These are phyloP conservation scores for Fraxinus baroniana DNA, from an alignment of 305 asterid genomes.

Conservation along the genomic window DNA sequence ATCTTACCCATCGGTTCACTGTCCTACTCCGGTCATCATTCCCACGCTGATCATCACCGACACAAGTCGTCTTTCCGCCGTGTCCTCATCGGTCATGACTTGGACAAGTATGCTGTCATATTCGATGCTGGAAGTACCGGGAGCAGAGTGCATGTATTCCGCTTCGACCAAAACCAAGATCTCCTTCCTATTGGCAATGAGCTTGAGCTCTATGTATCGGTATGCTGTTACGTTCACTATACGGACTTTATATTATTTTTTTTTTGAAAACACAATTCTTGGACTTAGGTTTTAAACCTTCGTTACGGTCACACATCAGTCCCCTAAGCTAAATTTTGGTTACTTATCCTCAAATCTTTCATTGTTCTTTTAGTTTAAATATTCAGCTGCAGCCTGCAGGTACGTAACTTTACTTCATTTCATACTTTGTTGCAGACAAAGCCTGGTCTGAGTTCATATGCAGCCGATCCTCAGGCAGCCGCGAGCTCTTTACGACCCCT, in stretches of 20 bases:
- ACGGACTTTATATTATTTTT: background rate
- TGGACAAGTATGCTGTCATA: slow-evolving; percentile 37
- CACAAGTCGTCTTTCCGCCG: slow-evolving; percentile 2
- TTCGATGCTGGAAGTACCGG: slow-evolving; percentile 55
- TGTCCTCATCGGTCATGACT: slow-evolving; percentile 17
- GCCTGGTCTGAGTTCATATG: slow-evolving; percentile 37
- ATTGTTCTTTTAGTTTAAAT: background rate
- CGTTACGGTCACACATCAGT: background rate
- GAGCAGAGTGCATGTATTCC: slow-evolving; percentile 47
- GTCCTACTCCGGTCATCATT: background rate
- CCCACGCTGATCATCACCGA: background rate
- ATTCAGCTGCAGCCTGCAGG: background rate
- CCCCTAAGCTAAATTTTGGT: background rate
- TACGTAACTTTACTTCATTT: background rate
- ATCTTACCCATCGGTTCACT: background rate
- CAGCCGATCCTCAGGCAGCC: slow-evolving; percentile 26
- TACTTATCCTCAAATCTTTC: background rate
- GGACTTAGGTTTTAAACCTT: background rate
- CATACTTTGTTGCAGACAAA: slow-evolving; percentile 16
- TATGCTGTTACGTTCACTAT: background rate
- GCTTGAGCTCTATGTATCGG: slow-evolving; percentile 29
- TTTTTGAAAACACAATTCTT: background rate
- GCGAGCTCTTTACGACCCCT: slow-evolving; percentile 32
- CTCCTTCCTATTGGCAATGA: slow-evolving; percentile 34
- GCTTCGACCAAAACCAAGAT: slow-evolving; percentile 30